phyloP scores from a whole-genome alignment of 208 protist species.

The Trypanosoma avium region DNA sequence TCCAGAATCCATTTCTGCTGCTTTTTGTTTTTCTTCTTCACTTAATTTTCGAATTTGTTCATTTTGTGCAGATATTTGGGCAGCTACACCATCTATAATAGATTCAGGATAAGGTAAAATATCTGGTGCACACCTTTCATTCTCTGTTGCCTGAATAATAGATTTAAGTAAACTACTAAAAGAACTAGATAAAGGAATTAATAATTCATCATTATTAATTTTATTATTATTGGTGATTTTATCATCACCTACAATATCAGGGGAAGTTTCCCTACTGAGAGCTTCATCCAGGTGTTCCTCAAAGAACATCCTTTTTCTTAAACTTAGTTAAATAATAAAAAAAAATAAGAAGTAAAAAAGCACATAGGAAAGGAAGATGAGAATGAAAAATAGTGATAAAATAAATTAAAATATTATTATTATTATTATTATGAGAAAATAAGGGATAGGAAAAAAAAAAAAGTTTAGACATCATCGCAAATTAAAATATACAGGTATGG shows the following conservation, averaged over 20 bases:
- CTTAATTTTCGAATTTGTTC: slow-evolving; percentile 35
- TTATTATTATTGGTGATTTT: not conserved
- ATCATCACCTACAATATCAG: slow-evolving; percentile 1
- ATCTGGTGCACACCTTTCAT: slow-evolving; percentile 76
- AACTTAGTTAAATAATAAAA: slow-evolving; percentile 6
- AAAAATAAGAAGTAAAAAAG: slow-evolving; percentile 2
- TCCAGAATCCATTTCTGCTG: slow-evolving; percentile 14
- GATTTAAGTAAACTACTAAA: slow-evolving; percentile 31
- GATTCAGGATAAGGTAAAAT: slow-evolving; percentile 73
- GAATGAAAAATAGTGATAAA: not conserved
- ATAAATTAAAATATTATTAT: no score
- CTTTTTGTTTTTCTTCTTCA: slow-evolving; percentile 48
- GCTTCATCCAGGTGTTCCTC: slow-evolving; percentile 62
- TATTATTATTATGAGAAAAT: no score
- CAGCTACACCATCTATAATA: slow-evolving; percentile 49
- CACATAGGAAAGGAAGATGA: slow-evolving; percentile 8
- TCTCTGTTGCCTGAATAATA: slow-evolving; percentile 73
- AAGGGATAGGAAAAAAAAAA: not conserved
- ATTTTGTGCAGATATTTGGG: slow-evolving; percentile 44
- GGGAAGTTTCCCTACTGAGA: slow-evolving; percentile 29
- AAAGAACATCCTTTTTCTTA: slow-evolving; percentile 58
- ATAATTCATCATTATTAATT: slow-evolving; percentile 16
- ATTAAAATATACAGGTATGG: no score
- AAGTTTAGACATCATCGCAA: no score
- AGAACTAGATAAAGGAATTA: slow-evolving; percentile 18